Base-by-base conservation (phyloP, 2,329 filamentous ascomycete genomes). In the Stemphylium vesicarium region DNA sequence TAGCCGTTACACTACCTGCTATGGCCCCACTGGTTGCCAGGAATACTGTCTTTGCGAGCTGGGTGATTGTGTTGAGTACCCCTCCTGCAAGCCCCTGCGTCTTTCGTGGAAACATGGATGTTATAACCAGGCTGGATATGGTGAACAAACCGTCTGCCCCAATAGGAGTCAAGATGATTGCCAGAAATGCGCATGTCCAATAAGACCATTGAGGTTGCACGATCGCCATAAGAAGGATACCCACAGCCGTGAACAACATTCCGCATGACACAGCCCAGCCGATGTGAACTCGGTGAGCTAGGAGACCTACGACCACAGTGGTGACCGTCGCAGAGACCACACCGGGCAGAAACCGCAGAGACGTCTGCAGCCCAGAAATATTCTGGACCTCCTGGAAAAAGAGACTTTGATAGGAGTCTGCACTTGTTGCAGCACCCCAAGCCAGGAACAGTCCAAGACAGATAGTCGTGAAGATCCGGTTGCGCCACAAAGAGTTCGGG, bases 401-500 rank as follows among this genome's bases (percentile, higher is more conserved):
- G 15, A 78, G 79, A 8, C 75, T 79, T 9, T 73, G 67, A n/a
- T 77, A 71, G 54, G 29, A 48, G 2, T 53, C 29, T 0, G 24
- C n/a, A 1, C 20, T 20, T 5, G 22, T 53, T 10, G 31, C 74
- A 0, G 74, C 77, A 32, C 73, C 68, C 68, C 72, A 75, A 5
- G 67, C 71, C 8, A 77, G 54, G 52, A 78, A 71, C 4, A 79
- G 72, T 36, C 60, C 81, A 3, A 81, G 60, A 62, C 85, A 88
- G 16, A 85, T 80, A 22, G 74, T 78, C 0, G 82, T 80, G 62
- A 88, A 88, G 2, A 81, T 71, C 0, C 71, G 67, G 39, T 85
- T 86, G n/a, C 73, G 78, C 86, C 86, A 88, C 0, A 88, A 71
- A 0, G 79, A 81, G 65, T 88, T 88, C 0, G 86, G 86, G 18